Percentiles rank a stretch among this genome's conserved stretches.
These are phyloP conservation scores for Pichia manshurica DNA, from an alignment of 805 yeast species.

Conservation along the genomic window DNA sequence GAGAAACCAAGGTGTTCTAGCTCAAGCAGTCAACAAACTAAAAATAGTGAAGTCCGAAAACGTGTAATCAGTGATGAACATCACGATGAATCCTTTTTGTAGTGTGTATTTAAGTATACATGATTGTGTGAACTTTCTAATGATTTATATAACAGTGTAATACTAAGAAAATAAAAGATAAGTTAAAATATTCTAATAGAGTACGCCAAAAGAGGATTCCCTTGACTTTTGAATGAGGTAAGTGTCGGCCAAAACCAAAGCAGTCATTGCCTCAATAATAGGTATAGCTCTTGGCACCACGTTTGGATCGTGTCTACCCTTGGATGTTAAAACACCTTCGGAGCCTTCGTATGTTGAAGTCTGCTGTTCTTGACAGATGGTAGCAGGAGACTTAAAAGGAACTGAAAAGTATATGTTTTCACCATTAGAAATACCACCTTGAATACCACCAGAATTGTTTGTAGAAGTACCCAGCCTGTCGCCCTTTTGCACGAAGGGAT, in stretches of 20 bases:
- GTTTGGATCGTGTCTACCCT: slow-evolving; percentile 98
- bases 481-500: slow-evolving; percentile 61
- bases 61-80: slow-evolving; percentile 28
- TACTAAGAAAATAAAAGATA: too few species aligned
- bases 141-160: too few species aligned
- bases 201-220: slow-evolving; percentile 43
- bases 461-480: slow-evolving; percentile 77
- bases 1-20: slow-evolving; percentile 10
- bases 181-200: slow-evolving; percentile 16
- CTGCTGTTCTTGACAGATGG: slow-evolving; percentile 86
- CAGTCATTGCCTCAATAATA: slow-evolving; percentile 97
- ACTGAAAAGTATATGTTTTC: slow-evolving; percentile 91
- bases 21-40: slow-evolving; percentile 10
- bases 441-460: slow-evolving; percentile 94
- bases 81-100: slow-evolving; percentile 4
- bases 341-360: slow-evolving; percentile 88
- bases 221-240: slow-evolving; percentile 82
- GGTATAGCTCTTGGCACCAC: slow-evolving; percentile 99
- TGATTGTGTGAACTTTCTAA: slow-evolving; percentile 1
- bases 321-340: slow-evolving; percentile 83
- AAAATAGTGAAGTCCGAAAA: slow-evolving; percentile 10
- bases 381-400: slow-evolving; percentile 97
- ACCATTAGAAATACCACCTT: slow-evolving; percentile 97
- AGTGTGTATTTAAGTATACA: neutral
- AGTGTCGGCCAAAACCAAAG: slow-evolving; percentile 87